Evolutionary conservation across 306 rosid species (phyloP), one percentile per base, ranked within the genome.

Genomic region (Vigna mungo): DNA sequence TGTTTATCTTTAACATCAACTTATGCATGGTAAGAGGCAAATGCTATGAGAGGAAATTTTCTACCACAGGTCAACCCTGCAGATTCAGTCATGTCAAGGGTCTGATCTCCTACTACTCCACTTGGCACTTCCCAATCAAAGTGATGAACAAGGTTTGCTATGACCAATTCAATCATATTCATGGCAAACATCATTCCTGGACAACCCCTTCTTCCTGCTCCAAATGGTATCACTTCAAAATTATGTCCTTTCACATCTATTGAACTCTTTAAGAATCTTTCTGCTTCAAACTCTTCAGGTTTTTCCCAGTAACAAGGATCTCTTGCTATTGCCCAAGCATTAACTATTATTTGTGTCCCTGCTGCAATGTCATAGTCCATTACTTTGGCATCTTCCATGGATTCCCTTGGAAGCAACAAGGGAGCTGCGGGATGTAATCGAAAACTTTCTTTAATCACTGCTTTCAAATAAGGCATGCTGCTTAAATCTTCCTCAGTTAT

Each of bases 221-320:
- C 49, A 44, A 44, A 44, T 44, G 84, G 84, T 0, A 75, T 59
- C 37, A 74, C 4, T 3, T 75, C 6, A 9, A 74, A 81, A 37
- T 81, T 80, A 7, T 34, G 71, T 3, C 80, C 80, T 37, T 68
- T 58, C 21, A 74, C n/a, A 48, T 81, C 84, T 37, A 75, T 15
- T 32, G 54, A 17, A 70, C 55, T 47, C 0, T 74, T 23, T 52
- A 80, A 46, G 36, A 80, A 66, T n/a, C 75, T 80, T 46, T 74
- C 71, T 34, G 84, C 76, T 5, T 80, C 4, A 4, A 74, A 80
- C 7, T 81, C 76, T 15, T 21, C 0, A 2, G 80, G 66, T 7
- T 74, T 43, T 3, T 66, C 20, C 54, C 54, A 62, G 34, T 3
- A 16, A 2, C 15, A 62, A 62, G 47, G 47, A 41, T 62, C 68